Base-by-base conservation (phyloP, 2,329 filamentous ascomycete species). In the Paraphaeosphaeria minitans region DNA sequence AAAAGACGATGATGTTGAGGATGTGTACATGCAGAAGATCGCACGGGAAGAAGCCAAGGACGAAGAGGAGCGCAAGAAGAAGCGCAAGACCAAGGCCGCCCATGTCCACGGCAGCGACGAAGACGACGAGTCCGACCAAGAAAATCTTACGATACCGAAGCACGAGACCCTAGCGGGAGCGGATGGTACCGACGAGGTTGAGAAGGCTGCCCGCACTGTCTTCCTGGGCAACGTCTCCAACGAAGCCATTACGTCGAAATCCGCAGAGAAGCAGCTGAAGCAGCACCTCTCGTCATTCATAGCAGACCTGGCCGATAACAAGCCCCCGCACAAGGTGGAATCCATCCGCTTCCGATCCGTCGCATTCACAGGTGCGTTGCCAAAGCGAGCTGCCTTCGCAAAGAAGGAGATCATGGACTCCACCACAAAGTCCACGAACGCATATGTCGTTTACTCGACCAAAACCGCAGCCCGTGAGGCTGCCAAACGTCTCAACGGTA, bases 311-410 rank as follows among this genome's bases (percentile, higher is more conserved):
- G 73, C 78, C 45, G 74, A 78, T 58, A 75, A 78, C 43, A 80
- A 80, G 21, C 75, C 78, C 13, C 80, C 83, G 21, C 89, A 91
- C 77, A 93, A 91, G 70, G 82, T 99, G 46, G 91, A 97, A 75
- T 97, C 93, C 2, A 83, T 99, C 60, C 92, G 95, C 22, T 99
- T 98, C 83, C 91, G 95, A 58, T 98, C 94, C 8, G 92, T 93
- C 14, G 91, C 95, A 2, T 98, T 96, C 76, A 85, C 90, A 5
- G 87, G 87, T 29, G 85, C 87, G 16, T 85, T 97, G 57, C 95
- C 95, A 51, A 97, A 97, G 80, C 91, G 94, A 62, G 95, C 94
- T n/a, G 91, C 95, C 24, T 98, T 88, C 76, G 95, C 94, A 61
- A 96, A 92, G 69, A 93, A 93, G 75, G 89, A 93, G 24, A 82